Evolutionary conservation across 495 filamentous ascomycete genomes (phyloP).

Genomic region (Tuber magnatum): DNA sequence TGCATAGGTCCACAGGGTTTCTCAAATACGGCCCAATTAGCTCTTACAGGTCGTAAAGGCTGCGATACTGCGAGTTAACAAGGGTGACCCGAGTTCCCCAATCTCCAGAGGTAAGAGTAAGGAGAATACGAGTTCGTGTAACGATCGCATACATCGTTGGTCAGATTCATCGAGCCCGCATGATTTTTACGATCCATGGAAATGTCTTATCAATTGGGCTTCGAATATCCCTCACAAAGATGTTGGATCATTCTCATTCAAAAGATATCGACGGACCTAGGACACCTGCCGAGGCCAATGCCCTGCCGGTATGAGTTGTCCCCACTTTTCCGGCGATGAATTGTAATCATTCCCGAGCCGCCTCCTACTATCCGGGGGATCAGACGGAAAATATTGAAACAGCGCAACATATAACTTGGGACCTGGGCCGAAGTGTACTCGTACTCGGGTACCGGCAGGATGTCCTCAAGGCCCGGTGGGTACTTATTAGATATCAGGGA

Average conservation of each 20-base stretch:
- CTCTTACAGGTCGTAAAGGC: not conserved
- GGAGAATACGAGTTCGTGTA: not conserved
- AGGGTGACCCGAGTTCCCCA: too few relatives aligned
- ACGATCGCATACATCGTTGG: not conserved
- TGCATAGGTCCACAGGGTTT: too few relatives aligned
- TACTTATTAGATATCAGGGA: not conserved
- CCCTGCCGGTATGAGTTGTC: too few relatives aligned
- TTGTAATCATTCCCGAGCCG: too few relatives aligned
- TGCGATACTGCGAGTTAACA: too few relatives aligned
- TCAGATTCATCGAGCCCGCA: not conserved
- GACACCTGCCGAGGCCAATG: not conserved
- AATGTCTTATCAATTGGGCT: not conserved
- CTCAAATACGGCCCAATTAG: too few relatives aligned
- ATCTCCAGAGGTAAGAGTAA: not conserved
- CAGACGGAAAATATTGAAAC: too few relatives aligned
- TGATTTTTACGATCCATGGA: not conserved
- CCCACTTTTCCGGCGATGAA: not conserved
- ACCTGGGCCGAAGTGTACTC: not conserved
- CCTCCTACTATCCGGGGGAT: too few relatives aligned
- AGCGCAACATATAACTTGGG: not conserved
- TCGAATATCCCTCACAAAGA: not conserved
- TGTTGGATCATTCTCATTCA: not conserved
- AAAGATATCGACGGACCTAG: not conserved
- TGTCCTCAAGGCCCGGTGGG: not conserved
- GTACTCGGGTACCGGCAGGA: not conserved